Evolutionary conservation across 2,329 filamentous ascomycete species (phyloP).

Genomic region (Xylaria sp.): DNA sequence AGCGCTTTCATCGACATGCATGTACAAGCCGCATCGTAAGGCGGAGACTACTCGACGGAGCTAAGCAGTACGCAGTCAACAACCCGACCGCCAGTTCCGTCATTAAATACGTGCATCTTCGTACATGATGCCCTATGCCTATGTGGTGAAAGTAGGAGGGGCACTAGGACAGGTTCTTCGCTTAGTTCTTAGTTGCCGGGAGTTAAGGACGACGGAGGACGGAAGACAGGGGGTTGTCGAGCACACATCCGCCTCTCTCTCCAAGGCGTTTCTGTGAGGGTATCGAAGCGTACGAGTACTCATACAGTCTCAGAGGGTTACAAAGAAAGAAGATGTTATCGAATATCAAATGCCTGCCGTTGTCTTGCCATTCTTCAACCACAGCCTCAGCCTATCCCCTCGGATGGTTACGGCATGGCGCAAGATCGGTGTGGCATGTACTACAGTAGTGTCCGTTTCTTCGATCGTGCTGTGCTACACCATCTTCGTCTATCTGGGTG

Average conservation of each 20-base stretch:
- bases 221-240: too few relatives aligned
- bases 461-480: conserved; percentile 1
- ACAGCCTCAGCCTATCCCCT: neutral
- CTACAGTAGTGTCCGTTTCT: neutral
- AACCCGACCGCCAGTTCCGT: conserved; percentile 8
- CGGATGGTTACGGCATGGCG: neutral
- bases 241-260: too few relatives aligned
- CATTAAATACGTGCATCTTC: neutral
- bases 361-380: neutral
- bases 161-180: neutral
- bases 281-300: too few relatives aligned
- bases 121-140: neutral
- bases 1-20: conserved; percentile 14
- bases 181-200: too few relatives aligned
- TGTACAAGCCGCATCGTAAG: conserved; percentile 8
- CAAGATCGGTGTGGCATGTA: neutral
- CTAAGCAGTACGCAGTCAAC: neutral
- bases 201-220: too few relatives aligned
- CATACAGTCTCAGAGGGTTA: too few relatives aligned
- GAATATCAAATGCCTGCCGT: neutral
- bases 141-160: neutral
- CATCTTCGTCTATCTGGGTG: conserved; percentile 1
- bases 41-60: conserved; percentile 1
- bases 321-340: neutral
- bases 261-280: too few relatives aligned